Evolutionary conservation across 1,284 basidiomycete species (phyloP).

Genomic region (Ceratobasidium sp.): DNA sequence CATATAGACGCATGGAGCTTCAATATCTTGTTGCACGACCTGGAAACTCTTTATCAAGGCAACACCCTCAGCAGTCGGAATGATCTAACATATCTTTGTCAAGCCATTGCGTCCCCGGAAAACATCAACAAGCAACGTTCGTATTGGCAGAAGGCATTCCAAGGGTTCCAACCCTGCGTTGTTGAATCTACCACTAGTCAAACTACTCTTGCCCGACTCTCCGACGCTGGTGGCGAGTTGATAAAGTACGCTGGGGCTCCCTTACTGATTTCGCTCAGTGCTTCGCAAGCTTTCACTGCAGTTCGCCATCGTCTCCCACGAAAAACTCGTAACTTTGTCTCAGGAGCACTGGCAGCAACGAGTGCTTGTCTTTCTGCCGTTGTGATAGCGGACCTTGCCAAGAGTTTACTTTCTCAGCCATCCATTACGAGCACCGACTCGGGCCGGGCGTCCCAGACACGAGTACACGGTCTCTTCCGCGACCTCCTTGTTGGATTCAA

Average conservation of each 20-base stretch:
- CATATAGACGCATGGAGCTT: constrained; percentile 62
- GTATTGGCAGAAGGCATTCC: constrained; percentile 58
- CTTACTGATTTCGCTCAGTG: neutral
- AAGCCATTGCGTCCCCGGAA: constrained; percentile 52
- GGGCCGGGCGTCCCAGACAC: constrained; percentile 47
- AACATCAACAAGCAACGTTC: constrained; percentile 56
- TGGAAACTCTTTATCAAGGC: constrained; percentile 58
- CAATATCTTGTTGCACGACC: constrained; percentile 61
- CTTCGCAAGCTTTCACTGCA: neutral
- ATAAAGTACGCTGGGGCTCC: neutral
- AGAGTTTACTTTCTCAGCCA: neutral
- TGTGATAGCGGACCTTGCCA: neutral
- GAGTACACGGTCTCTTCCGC: constrained; percentile 57
- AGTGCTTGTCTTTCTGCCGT: constrained; percentile 6
- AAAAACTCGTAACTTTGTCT: neutral
- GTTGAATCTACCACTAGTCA: constrained; percentile 4
- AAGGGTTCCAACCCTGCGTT: constrained; percentile 20
- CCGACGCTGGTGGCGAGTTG: neutral
- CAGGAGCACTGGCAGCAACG: neutral
- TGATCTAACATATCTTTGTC: constrained; percentile 58
- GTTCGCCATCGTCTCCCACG: constrained; percentile 6
- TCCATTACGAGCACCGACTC: neutral
- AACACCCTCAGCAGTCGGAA: constrained; percentile 53
- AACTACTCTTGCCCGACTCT: neutral
- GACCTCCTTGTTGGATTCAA: constrained; percentile 34